phyloP scores from a whole-genome alignment of 2,329 filamentous ascomycete species.

The Sporothrix sp. region DNA sequence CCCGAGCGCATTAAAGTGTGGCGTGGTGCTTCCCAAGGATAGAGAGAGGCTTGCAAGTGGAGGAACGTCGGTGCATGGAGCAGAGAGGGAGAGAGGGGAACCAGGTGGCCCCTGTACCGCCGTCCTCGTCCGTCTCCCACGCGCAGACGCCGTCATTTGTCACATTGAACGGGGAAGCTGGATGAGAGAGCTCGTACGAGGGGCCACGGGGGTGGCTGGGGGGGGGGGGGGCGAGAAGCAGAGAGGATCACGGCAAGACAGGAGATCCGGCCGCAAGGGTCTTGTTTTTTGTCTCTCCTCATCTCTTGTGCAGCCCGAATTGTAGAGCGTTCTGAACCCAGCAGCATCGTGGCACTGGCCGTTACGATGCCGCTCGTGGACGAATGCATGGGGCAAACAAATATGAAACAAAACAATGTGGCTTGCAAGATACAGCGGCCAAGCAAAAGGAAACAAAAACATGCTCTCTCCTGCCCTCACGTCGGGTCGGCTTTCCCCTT shows the following conservation, averaged over 20 bases:
- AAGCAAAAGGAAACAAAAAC: too few relatives aligned
- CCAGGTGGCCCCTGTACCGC: not conserved
- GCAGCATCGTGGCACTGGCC: too few relatives aligned
- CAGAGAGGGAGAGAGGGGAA: not conserved
- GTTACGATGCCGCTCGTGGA: too few relatives aligned
- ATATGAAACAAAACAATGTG: too few relatives aligned
- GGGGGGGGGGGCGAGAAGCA: not conserved
- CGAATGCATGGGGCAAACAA: too few relatives aligned
- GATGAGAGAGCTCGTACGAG: too few relatives aligned
- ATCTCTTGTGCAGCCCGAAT: not conserved
- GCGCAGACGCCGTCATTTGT: not conserved
- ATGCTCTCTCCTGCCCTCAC: too few relatives aligned
- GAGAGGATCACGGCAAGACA: not conserved
- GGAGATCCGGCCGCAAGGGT: conserved; percentile 3
- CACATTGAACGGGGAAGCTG: not conserved
- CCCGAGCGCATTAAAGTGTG: not conserved
- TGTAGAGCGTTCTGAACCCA: too few relatives aligned
- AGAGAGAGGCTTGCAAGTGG: not conserved
- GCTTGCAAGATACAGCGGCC: too few relatives aligned
- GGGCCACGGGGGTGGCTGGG: not conserved
- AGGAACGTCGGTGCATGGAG: not conserved
- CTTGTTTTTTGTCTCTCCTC: not conserved
- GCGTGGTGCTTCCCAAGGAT: not conserved
- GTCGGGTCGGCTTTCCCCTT: too few relatives aligned
- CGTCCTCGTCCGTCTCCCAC: not conserved